Conservation (phyloP, 1,284 basidiomycete genomes). For the Cystobasidiaceae sp. region DNA sequence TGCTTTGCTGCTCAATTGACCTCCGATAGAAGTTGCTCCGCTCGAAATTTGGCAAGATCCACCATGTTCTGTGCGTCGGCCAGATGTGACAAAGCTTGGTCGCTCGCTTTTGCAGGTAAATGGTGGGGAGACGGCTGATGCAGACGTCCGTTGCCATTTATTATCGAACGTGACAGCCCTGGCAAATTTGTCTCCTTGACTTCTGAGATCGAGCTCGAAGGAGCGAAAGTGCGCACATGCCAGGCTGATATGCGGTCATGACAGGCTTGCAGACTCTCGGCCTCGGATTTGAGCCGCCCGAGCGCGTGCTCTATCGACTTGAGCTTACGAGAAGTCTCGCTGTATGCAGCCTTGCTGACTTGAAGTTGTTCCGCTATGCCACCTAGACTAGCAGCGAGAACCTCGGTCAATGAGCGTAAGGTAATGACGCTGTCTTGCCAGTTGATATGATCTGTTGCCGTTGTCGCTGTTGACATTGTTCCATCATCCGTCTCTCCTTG, state of each 20-base stretch:
- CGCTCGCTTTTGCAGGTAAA: not conserved
- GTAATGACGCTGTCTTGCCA: not conserved
- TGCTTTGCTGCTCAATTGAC: not conserved
- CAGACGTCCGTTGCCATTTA: not conserved
- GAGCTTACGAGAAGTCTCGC: constrained; percentile 8
- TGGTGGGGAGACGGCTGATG: not conserved
- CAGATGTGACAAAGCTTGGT: too few relatives aligned
- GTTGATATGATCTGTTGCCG: not conserved
- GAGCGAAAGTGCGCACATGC: not conserved
- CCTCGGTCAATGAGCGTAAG: constrained; percentile 6
- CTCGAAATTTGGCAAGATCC: too few relatives aligned
- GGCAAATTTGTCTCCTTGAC: not conserved
- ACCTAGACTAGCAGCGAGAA: not conserved
- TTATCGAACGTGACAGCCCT: too few relatives aligned
- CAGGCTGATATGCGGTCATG: constrained; percentile 1
- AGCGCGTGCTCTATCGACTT: constrained; percentile 3
- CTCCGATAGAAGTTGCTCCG: not conserved
- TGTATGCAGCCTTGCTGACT: constrained; percentile 17
- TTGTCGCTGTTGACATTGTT: too few relatives aligned
- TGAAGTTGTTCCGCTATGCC: constrained; percentile 5
- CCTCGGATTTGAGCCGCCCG: not conserved
- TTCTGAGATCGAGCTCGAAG: too few relatives aligned
- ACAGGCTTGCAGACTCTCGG: constrained; percentile 7
- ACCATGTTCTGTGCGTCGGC: too few relatives aligned
- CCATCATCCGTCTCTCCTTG: too few relatives aligned